Percentiles rank a stretch among this genome's conserved stretches.
phyloP scores from a whole-genome alignment of 2,329 filamentous ascomycete species.

The Fusarium sarcochroum region DNA sequence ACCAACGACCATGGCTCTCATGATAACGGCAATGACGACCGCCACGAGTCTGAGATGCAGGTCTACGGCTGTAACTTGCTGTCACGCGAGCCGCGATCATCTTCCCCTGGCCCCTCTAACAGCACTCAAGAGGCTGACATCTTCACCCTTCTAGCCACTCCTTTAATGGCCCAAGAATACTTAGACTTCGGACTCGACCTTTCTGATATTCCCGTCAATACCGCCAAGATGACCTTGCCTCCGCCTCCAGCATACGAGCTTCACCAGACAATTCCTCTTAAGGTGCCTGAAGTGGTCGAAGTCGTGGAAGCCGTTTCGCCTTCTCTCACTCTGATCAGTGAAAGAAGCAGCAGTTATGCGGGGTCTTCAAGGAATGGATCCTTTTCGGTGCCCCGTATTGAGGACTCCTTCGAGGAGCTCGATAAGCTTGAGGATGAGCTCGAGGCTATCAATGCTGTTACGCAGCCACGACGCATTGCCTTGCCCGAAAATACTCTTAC shows the following conservation, averaged over 20 bases:
- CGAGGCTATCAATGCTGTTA: constrained; percentile 64
- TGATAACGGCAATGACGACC: constrained; percentile 23
- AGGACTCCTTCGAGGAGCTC: constrained; percentile 74
- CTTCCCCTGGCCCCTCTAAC: constrained; percentile 37
- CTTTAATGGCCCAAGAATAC: constrained; percentile 51
- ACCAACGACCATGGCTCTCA: constrained; percentile 35
- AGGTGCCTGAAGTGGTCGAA: constrained; percentile 50
- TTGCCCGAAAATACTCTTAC: constrained; percentile 45
- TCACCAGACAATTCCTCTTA: constrained; percentile 44
- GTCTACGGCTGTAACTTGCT: constrained; percentile 69
- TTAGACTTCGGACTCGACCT: constrained; percentile 34
- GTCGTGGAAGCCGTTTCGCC: constrained; percentile 54
- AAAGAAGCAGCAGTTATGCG: constrained; percentile 54
- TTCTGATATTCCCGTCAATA: constrained; percentile 23
- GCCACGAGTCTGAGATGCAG: constrained; percentile 46
- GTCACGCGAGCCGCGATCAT: constrained; percentile 51
- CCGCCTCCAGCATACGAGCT: constrained; percentile 46
- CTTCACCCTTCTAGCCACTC: constrained; percentile 65
- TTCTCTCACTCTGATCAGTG: constrained; percentile 50
- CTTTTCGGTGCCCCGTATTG: constrained; percentile 65
- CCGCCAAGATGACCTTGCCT: constrained; percentile 44
- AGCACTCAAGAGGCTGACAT: constrained; percentile 51
- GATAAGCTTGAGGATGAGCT: constrained; percentile 74
- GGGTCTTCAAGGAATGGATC: constrained; percentile 51
- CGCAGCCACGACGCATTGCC: constrained; percentile 53